Conservation (phyloP, 768 basidiomycete species). For the Boletus coccyginus region DNA sequence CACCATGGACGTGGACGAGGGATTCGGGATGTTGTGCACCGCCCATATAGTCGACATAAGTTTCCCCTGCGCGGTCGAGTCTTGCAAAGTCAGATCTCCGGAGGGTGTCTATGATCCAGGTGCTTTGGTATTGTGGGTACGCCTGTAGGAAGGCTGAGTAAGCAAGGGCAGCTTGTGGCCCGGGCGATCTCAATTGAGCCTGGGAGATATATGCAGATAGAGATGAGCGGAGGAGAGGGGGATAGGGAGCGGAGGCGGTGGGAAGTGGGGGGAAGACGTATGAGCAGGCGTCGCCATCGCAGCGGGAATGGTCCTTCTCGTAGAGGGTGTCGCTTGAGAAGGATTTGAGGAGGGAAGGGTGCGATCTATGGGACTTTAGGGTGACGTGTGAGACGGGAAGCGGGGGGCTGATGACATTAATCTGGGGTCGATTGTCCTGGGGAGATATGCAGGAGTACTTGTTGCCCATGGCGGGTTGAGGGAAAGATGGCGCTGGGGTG, state of each 20-base stretch:
- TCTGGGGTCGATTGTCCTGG: slow-evolving; percentile 3
- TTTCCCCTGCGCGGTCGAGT: slow-evolving; percentile 61
- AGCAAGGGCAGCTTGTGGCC: slow-evolving; percentile 39
- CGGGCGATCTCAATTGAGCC: slow-evolving; percentile 17
- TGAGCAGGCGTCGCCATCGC: slow-evolving; percentile 3
- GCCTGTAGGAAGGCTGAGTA: slow-evolving; percentile 47
- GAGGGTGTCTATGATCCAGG: slow-evolving; percentile 69
- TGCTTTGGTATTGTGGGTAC: slow-evolving; percentile 57
- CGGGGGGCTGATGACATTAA: slow-evolving; percentile 5
- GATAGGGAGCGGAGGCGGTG: not conserved
- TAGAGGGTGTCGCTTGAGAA: slow-evolving; percentile 42
- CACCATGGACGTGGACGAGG: slow-evolving; percentile 65
- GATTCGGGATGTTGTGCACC: slow-evolving; percentile 78
- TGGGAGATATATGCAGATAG: slow-evolving; percentile 28
- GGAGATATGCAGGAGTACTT: slow-evolving; percentile 22
- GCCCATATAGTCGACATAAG: slow-evolving; percentile 87
- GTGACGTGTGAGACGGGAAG: slow-evolving; percentile 34
- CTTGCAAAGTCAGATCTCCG: slow-evolving; percentile 61
- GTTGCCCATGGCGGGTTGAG: slow-evolving; percentile 29
- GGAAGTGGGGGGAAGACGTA: slow-evolving; percentile 1
- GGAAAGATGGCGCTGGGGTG: not conserved
- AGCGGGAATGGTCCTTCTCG: slow-evolving; percentile 24
- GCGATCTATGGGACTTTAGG: slow-evolving; percentile 39
- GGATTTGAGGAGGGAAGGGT: slow-evolving; percentile 34
- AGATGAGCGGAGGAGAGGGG: slow-evolving; percentile 3